phyloP scores from a whole-genome alignment of 345 rosid species.

The Eucalyptus pauciflora region DNA sequence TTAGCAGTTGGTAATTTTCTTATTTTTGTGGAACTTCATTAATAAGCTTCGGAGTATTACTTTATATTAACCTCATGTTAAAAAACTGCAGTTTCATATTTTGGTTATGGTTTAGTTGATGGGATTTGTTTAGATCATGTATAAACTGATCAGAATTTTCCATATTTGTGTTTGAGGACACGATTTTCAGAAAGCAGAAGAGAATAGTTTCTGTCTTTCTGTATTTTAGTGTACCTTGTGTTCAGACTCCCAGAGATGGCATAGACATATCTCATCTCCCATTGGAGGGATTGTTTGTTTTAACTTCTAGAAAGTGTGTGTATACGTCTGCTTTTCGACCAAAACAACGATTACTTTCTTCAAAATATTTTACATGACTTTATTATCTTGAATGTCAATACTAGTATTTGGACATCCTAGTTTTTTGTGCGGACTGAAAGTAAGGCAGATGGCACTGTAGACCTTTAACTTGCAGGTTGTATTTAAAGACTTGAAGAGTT shows the following conservation, averaged over 20 bases:
- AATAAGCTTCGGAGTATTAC: neutral
- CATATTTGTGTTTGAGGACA: neutral
- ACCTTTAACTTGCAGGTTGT: neutral
- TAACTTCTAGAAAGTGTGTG: neutral
- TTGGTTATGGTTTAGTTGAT: neutral
- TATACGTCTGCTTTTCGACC: neutral
- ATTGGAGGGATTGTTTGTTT: neutral
- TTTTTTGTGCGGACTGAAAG: neutral
- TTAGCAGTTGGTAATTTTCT: neutral
- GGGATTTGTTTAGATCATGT: neutral
- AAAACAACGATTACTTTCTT: neutral
- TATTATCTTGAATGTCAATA: neutral
- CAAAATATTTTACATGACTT: neutral
- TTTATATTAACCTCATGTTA: neutral
- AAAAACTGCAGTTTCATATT: neutral
- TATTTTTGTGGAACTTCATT: neutral
- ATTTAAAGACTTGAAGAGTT: neutral
- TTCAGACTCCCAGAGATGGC: neutral
- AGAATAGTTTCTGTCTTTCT: neutral
- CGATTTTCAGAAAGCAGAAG: neutral
- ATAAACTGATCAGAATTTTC: neutral
- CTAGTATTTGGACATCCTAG: neutral
- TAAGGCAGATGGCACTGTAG: neutral
- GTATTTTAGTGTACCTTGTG: neutral
- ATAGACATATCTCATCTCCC: neutral